Percentiles rank a stretch among this genome's conserved stretches.
Evolutionary conservation across 83 land plant species (phyloP).

Genomic region (Diphasiastrum complanatum): DNA sequence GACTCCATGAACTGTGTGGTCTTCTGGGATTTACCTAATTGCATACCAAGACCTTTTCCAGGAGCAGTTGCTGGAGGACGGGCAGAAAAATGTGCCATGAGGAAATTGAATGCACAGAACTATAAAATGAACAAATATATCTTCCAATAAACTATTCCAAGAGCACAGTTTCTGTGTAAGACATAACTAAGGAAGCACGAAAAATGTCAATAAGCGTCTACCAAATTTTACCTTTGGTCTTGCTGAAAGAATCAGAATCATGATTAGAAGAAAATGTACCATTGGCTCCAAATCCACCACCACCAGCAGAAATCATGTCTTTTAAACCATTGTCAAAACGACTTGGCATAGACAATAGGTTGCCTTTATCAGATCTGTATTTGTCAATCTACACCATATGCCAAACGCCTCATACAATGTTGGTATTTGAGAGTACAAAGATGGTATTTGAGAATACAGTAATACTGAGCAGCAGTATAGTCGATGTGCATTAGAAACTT

Average conservation of each 20-base stretch:
- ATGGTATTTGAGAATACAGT: background rate
- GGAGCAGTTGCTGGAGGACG: constrained; percentile 65
- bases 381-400: constrained; percentile 50
- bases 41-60: constrained; percentile 80
- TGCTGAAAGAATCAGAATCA: constrained; percentile 51
- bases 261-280: constrained; percentile 50
- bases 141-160: too few species aligned
- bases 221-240: constrained; percentile 53
- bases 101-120: background rate
- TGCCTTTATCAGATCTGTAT: constrained; percentile 66
- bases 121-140: too few species aligned
- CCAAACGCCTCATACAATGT: background rate
- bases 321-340: constrained; percentile 58
- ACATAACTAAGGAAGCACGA: background rate
- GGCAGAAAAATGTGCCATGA: constrained; percentile 28
- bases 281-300: constrained; percentile 62
- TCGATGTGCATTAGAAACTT: background rate
- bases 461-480: too few species aligned
- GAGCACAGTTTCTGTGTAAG: too few species aligned
- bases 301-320: constrained; percentile 50
- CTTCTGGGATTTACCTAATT: constrained; percentile 69
- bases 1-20: constrained; percentile 83
- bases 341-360: constrained; percentile 47
- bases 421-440: background rate
- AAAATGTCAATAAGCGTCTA: constrained; percentile 6